Base-by-base conservation (phyloP, 208 protist genomes). In the Crithidia bombi region DNA sequence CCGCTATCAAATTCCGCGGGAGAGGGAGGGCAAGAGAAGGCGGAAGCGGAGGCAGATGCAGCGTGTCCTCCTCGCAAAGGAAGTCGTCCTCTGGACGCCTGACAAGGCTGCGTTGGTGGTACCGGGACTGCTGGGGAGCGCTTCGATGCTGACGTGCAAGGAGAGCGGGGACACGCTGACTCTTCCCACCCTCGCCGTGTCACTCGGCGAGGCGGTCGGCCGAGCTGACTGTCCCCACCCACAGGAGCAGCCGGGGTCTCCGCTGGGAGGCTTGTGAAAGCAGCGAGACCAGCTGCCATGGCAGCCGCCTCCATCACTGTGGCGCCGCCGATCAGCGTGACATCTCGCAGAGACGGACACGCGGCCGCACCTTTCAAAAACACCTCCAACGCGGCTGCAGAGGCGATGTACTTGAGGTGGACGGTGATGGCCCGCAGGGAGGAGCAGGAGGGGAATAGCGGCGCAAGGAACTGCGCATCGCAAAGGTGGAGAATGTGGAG, bases 281-380 rank as follows among this genome's bases (percentile, higher is more conserved):
- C 78, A 15, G 77, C 63, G 44, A 90, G 74, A 7, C 66, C 81
- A 2, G 61, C 62, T 14, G 69, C 67, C 15, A 93, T 57, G 55
- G 86, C 84, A 38, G 73, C 72, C 14, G 77, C 78, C 62, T 93
- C 80, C 56, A 81, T 63, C 25, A 81, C 39, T 33, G 72, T 83
- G 9, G 87, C 61, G 1, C 84, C 87, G 11, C 84, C 84, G 5
- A 83, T 62, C 11, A 93, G 12, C 5, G 75, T 74, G 14, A 93
- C 41, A 23, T 66, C 54, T n/a, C 67, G 59, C 23, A 93, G 65
- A 33, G 75, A 78, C 3, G 69, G 47, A 33, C 79, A 87, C 33
- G 52, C 57, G 2, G 87, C 65, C 2, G 82, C 83, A 3, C 70
- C 84, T 9, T 77, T 50, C 6, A 93, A 65, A n/a, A 93, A 52